Percentiles rank a stretch among this genome's conserved stretches.
phyloP scores from a whole-genome alignment of 2,329 filamentous ascomycete genomes.

The Hypoxylon sp. region DNA sequence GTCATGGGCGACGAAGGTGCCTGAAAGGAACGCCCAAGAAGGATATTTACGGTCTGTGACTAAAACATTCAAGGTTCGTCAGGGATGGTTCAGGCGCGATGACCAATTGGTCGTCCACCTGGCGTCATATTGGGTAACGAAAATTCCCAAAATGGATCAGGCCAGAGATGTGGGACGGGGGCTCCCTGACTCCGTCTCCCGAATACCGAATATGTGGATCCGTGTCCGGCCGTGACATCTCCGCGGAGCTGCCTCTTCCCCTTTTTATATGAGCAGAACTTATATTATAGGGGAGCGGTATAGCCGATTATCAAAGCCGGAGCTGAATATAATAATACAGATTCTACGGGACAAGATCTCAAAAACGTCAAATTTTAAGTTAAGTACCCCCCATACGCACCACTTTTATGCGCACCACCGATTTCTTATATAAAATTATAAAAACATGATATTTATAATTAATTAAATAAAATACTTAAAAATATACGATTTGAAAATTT shows the following conservation, averaged over 20 bases:
- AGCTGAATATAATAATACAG: not conserved
- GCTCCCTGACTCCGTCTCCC: constrained; percentile 30
- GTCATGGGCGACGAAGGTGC: constrained; percentile 19
- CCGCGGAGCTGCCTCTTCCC: constrained; percentile 38
- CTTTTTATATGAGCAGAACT: constrained; percentile 30
- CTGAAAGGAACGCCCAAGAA: constrained; percentile 18
- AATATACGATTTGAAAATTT: too few species aligned
- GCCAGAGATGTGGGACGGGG: constrained; percentile 21
- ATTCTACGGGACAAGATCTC: not conserved
- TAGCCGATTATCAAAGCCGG: not conserved
- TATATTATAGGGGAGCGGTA: not conserved
- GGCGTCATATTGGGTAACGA: constrained; percentile 44
- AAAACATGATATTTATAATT: too few species aligned
- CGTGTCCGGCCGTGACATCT: constrained; percentile 35
- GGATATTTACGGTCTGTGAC: constrained; percentile 25
- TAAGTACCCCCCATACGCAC: too few species aligned
- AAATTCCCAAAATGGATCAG: constrained; percentile 41
- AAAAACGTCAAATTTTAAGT: not conserved
- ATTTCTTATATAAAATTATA: too few species aligned
- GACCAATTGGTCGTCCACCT: constrained; percentile 40
- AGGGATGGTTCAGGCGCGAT: constrained; percentile 34
- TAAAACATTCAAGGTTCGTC: constrained; percentile 30
- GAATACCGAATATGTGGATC: constrained; percentile 40
- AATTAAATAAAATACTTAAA: too few species aligned
- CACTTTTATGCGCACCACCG: too few species aligned